Evolutionary conservation across 2,329 filamentous ascomycete species (phyloP), one percentile per base, ranked within the genome.

Genomic region (Hymenoscyphus salicellus): DNA sequence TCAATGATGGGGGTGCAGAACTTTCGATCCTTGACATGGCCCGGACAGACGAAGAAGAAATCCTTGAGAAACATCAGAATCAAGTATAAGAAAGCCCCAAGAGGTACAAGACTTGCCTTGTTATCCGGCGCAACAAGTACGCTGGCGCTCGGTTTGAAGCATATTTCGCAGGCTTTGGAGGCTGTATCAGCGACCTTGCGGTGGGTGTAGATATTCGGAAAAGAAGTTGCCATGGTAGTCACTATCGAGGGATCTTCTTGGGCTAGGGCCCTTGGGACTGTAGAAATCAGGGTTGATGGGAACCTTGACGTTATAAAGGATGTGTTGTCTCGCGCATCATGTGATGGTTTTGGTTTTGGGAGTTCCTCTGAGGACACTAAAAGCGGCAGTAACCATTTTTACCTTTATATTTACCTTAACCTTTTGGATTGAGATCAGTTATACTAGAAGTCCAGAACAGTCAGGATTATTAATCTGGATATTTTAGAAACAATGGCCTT

Each of bases 111-210:
- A 62, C 64, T 52, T 8, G 95, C 93, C 86, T 94, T 95, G 73
- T 92, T 93, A 73, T 96, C 93, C 0, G 91, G 86, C 8, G 93
- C 96, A 71, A 97, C 91, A 62, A 99, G 82, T 20, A 98, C 94
- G 69, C 89, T 96, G 6, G 89, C 87, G 65, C 89, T 92, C 8
- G 91, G 90, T 78, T 95, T 96, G 81, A 89, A 96, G 82, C 95
- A 98, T 68, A 98, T 87, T 77, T 92, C 90, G 78, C 95, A 99
- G 59, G 91, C 83, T 78, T 91, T 96, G 14, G 91, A 85, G 1
- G 89, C 85, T n/a, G 87, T 85, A 33, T 96, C 92, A 14, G 93
- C 93, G 41, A 98, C 94, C 71, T 88, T 91, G 59, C 94, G 90
- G 69, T 93, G 90, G 68, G 91, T 87, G 79, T 94, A 98, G 33